phyloP scores from a whole-genome alignment of 768 basidiomycete genomes.

The Clathrus columnatus region DNA sequence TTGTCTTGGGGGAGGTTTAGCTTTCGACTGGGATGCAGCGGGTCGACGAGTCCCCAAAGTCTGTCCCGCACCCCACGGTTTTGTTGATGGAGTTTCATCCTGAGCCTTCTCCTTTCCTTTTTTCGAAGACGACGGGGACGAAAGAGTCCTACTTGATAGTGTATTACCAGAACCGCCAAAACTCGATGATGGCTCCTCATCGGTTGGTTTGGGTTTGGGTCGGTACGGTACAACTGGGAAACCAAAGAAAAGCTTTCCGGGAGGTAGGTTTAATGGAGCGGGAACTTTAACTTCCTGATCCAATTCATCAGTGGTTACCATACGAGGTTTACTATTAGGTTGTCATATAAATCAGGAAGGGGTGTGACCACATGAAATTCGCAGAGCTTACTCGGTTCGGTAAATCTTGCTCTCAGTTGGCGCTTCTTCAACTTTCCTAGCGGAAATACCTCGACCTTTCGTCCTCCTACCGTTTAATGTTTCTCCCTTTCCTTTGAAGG shows the following conservation, averaged over 20 bases:
- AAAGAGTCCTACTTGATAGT: conserved; percentile 44
- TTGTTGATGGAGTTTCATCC: conserved; percentile 27
- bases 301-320: conserved; percentile 74
- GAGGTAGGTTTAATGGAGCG: conserved; percentile 81
- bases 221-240: conserved; percentile 71
- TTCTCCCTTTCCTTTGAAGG: conserved; percentile 93
- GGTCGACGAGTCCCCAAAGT: conserved; percentile 33
- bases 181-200: conserved; percentile 31
- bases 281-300: conserved; percentile 75
- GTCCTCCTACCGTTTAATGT: conserved; percentile 86
- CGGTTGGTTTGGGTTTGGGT: conserved; percentile 22
- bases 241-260: conserved; percentile 95
- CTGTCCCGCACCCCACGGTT: conserved; percentile 29
- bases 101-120: conserved; percentile 50
- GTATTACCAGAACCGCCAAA: conserved; percentile 65
- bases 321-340: conserved; percentile 59
- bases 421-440: conserved; percentile 73
- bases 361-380: not conserved
- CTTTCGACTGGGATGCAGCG: conserved; percentile 20
- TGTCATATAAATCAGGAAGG: conserved; percentile 16
- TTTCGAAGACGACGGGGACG: conserved; percentile 24
- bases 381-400: conserved; percentile 69
- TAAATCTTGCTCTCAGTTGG: conserved; percentile 79
- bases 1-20: conserved; percentile 30
- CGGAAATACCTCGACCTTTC: conserved; percentile 88